phyloP scores from a whole-genome alignment of 495 filamentous ascomycete species.

The Penicillium paradoxum region DNA sequence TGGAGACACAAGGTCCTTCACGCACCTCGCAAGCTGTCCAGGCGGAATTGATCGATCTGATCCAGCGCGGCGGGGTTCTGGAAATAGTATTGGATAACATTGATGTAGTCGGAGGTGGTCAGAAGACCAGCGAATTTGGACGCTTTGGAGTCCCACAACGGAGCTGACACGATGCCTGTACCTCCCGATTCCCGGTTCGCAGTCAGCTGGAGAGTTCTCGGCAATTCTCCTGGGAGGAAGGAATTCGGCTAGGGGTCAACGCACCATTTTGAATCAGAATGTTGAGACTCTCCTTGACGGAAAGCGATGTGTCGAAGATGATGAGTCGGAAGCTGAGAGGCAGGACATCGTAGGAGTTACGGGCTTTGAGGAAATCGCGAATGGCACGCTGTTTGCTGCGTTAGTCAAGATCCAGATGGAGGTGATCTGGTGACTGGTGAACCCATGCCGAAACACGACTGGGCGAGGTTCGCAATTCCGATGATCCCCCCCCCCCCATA shows the following conservation, averaged over 20 bases:
- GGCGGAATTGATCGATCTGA: conserved; percentile 87
- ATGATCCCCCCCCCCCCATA: conserved; percentile 3
- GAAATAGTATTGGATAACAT: conserved; percentile 99
- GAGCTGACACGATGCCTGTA: conserved; percentile 93
- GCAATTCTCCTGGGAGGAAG: neutral
- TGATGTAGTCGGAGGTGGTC: conserved; percentile 95
- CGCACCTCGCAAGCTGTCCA: conserved; percentile 86
- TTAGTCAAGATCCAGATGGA: conserved; percentile 32
- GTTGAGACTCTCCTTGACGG: conserved; percentile 95
- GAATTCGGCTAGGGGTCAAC: conserved; percentile 14
- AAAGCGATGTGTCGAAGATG: conserved; percentile 87
- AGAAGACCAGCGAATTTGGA: conserved; percentile 92
- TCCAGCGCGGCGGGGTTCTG: conserved; percentile 88
- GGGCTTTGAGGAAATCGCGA: conserved; percentile 92
- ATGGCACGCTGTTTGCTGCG: conserved; percentile 63
- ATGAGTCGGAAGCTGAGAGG: conserved; percentile 97
- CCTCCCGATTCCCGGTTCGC: conserved; percentile 17
- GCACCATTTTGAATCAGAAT: conserved; percentile 96
- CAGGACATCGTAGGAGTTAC: conserved; percentile 96
- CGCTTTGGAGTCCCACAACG: conserved; percentile 92
- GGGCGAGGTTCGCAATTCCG: conserved; percentile 13
- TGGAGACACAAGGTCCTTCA: neutral
- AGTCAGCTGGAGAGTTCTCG: conserved; percentile 20
- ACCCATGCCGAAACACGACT: conserved; percentile 12
- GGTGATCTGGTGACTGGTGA: conserved; percentile 1